These are phyloP conservation scores for Prinsepia uniflora DNA, from an alignment of 306 rosid genomes.

Conservation along the genomic window DNA sequence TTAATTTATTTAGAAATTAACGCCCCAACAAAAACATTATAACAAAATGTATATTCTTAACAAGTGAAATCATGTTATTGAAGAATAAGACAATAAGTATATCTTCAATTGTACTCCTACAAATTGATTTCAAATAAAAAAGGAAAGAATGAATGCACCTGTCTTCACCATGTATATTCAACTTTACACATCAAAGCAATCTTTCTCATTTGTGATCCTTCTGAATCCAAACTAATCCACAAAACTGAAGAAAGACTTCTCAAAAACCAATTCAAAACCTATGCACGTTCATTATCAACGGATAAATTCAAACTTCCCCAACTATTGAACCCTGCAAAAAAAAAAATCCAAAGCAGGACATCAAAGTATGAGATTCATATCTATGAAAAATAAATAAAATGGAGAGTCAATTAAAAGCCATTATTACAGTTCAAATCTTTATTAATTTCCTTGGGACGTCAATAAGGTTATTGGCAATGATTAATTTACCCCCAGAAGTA, in stretches of 20 bases:
- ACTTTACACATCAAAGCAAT: conserved; percentile 21
- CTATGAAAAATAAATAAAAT: neutral
- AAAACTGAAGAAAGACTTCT: conserved; percentile 16
- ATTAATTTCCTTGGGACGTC: neutral
- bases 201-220: conserved; percentile 24
- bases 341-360: conserved; percentile 7
- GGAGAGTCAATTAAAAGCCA: neutral
- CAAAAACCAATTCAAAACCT: conserved; percentile 20
- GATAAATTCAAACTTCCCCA: conserved; percentile 19
- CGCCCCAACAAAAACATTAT: neutral
- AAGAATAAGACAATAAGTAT: neutral
- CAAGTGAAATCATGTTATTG: conserved; percentile 1
- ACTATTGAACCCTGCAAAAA: conserved; percentile 23
- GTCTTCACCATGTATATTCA: conserved; percentile 16
- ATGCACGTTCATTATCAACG: neutral
- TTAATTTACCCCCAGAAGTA: neutral
- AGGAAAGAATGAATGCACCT: conserved; percentile 19
- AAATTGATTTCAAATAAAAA: neutral
- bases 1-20: neutral
- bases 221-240: conserved; percentile 14
- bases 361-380: conserved; percentile 2
- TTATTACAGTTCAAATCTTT: neutral
- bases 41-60: neutral
- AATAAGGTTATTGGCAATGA: neutral
- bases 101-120: neutral